These are phyloP conservation scores for Fusarium cyanostomum DNA, from an alignment of 2,329 filamentous ascomycete species.

Conservation along the genomic window DNA sequence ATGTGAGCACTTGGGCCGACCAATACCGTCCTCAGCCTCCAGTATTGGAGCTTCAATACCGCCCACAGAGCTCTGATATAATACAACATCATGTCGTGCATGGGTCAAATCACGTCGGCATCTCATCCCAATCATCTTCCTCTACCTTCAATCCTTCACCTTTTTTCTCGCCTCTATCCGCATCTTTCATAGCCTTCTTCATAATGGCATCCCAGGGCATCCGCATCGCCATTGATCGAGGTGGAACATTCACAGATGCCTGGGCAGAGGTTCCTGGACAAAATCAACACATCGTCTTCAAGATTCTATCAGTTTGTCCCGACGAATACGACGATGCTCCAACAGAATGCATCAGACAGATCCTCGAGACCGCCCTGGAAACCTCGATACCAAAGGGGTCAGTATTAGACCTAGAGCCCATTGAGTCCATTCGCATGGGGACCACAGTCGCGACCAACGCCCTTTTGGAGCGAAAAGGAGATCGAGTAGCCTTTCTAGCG, in stretches of 20 bases:
- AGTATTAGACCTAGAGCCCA: conserved; percentile 47
- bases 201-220: conserved; percentile 39
- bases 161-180: neutral
- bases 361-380: conserved; percentile 48
- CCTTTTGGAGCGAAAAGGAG: conserved; percentile 77
- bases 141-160: neutral
- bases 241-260: conserved; percentile 44
- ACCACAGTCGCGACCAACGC: conserved; percentile 83
- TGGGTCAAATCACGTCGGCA: neutral
- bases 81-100: conserved; percentile 25
- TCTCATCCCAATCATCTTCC: neutral
- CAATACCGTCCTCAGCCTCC: conserved; percentile 18
- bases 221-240: conserved; percentile 43
- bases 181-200: neutral
- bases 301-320: conserved; percentile 65
- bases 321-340: conserved; percentile 78
- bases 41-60: neutral
- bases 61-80: conserved; percentile 13
- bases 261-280: conserved; percentile 36
- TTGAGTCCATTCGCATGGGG: conserved; percentile 80
- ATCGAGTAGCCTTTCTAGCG: conserved; percentile 74
- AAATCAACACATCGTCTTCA: conserved; percentile 39
- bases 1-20: neutral
- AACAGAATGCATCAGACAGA: conserved; percentile 72
- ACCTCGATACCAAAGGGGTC: conserved; percentile 47